Conservation (phyloP, 768 basidiomycete species). For the Cantharellus cinnabarinus region DNA sequence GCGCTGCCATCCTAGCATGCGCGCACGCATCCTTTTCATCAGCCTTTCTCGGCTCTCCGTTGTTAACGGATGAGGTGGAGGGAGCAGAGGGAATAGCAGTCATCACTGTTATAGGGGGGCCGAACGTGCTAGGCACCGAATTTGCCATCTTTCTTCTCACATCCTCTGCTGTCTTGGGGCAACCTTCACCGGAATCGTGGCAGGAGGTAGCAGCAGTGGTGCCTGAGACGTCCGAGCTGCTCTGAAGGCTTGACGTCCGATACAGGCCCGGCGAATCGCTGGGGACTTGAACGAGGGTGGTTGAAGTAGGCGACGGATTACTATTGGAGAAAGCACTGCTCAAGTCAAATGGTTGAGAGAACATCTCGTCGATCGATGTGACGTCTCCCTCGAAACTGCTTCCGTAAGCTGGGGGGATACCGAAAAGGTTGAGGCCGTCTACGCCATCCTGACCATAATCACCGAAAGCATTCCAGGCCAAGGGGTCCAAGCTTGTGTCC, state of each 20-base stretch:
- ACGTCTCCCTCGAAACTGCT: neutral
- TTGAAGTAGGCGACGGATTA: neutral
- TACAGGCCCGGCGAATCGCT: neutral
- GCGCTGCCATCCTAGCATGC: slow-evolving; percentile 8
- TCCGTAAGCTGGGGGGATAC: neutral
- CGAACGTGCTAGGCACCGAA: slow-evolving; percentile 16
- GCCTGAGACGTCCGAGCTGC: too few species aligned
- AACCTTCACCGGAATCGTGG: slow-evolving; percentile 10
- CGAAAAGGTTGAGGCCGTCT: slow-evolving; percentile 1
- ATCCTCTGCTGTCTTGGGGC: slow-evolving; percentile 38
- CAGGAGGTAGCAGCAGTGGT: too few species aligned
- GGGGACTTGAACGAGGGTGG: neutral
- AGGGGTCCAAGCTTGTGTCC: slow-evolving; percentile 16
- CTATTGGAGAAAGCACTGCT: neutral
- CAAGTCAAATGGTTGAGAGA: neutral
- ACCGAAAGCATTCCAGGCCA: neutral
- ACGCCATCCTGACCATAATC: neutral
- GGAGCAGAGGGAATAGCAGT: neutral
- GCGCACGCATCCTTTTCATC: neutral
- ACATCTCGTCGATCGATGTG: neutral
- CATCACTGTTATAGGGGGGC: slow-evolving; percentile 20
- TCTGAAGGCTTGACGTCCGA: neutral
- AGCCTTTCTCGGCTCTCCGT: slow-evolving; percentile 22
- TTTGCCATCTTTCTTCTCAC: slow-evolving; percentile 28
- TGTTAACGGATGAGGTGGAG: neutral